Evolutionary conservation across 257 asterid species (phyloP).

Genomic region (Hygrophila difformis): DNA sequence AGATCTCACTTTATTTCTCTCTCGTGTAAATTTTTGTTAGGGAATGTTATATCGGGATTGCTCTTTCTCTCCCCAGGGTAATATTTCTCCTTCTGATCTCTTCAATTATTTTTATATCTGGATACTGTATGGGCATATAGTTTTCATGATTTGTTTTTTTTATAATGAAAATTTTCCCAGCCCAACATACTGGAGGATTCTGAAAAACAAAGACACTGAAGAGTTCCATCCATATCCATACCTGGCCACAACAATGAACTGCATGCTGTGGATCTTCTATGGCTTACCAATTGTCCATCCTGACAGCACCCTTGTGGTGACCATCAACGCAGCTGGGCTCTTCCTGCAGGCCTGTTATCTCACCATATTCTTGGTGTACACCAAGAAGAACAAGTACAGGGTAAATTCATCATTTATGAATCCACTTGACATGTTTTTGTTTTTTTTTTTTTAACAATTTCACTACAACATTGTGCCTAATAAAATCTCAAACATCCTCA

Average conservation of each 20-base stretch:
- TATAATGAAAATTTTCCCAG: constrained; percentile 28
- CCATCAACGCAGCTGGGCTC: constrained; percentile 47
- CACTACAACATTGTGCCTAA: too few relatives aligned
- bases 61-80: constrained; percentile 23
- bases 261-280: constrained; percentile 59
- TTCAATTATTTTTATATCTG: background rate
- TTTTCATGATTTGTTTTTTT: background rate
- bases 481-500: too few relatives aligned
- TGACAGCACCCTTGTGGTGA: constrained; percentile 35
- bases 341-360: constrained; percentile 31
- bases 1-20: too few relatives aligned
- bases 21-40: too few relatives aligned
- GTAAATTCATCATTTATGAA: too few relatives aligned
- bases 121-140: background rate
- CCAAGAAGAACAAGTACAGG: constrained; percentile 22
- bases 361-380: constrained; percentile 30
- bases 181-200: constrained; percentile 40
- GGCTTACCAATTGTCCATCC: constrained; percentile 58
- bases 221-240: constrained; percentile 74
- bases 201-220: constrained; percentile 40
- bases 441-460: too few relatives aligned
- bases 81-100: background rate
- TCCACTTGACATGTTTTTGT: too few relatives aligned
- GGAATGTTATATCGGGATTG: constrained; percentile 23
- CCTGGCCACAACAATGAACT: constrained; percentile 43